Conservation (phyloP, 208 protist genomes). For the Herpetomonas muscarum region DNA sequence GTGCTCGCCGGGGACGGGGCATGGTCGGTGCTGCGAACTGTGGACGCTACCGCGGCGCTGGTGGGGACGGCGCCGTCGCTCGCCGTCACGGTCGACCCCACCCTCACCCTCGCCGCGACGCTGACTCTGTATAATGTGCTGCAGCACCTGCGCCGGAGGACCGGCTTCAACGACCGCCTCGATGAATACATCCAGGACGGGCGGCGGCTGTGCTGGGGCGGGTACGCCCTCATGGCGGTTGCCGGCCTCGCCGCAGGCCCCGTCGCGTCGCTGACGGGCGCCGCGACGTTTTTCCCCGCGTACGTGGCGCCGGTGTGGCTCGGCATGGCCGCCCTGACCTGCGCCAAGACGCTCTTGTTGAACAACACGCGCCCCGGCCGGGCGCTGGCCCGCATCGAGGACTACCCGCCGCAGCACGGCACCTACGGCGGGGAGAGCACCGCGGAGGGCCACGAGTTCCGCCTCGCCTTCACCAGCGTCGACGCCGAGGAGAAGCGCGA, state of each 20-base stretch:
- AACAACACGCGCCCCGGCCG: slow-evolving; percentile 55
- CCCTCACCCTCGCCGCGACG: slow-evolving; percentile 43
- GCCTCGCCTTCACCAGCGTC: slow-evolving; percentile 62
- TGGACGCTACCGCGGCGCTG: not conserved
- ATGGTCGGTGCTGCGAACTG: not conserved
- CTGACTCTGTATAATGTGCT: slow-evolving; percentile 51
- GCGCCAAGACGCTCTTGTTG: slow-evolving; percentile 45
- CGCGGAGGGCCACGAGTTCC: slow-evolving; percentile 68
- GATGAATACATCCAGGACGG: slow-evolving; percentile 47
- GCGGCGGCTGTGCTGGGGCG: slow-evolving; percentile 1
- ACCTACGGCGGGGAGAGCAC: slow-evolving; percentile 56
- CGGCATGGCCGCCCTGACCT: slow-evolving; percentile 45
- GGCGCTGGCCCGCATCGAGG: slow-evolving; percentile 32
- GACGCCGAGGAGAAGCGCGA: slow-evolving; percentile 63
- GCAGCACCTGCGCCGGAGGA: slow-evolving; percentile 48
- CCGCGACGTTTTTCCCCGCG: slow-evolving; percentile 48
- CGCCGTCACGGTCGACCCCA: slow-evolving; percentile 46
- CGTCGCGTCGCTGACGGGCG: not conserved
- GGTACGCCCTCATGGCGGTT: slow-evolving; percentile 10
- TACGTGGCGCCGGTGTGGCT: slow-evolving; percentile 79
- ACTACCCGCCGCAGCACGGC: slow-evolving; percentile 65
- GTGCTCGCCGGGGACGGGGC: not conserved
- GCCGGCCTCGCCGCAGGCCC: not conserved
- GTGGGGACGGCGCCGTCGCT: not conserved
- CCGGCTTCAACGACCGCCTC: slow-evolving; percentile 64